Conservation (phyloP, 2,329 filamentous ascomycete species). For the Coniochaeta sp. region DNA sequence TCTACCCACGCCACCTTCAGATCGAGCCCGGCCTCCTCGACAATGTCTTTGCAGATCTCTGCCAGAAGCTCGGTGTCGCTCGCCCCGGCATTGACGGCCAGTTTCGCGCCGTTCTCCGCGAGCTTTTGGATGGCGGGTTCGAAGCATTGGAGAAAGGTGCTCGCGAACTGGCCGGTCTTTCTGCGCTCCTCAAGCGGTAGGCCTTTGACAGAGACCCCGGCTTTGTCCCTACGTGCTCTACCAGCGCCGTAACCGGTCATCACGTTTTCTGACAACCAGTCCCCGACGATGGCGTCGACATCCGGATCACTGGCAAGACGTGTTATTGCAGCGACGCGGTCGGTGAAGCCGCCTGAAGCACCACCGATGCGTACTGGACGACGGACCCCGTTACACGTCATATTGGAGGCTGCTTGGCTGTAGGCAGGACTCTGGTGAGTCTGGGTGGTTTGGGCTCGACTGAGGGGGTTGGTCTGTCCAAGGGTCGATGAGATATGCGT, state of each 20-base stretch:
- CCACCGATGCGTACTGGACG: slow-evolving; percentile 20
- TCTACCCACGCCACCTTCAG: slow-evolving; percentile 25
- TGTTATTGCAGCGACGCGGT: slow-evolving; percentile 22
- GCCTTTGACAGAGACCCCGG: not conserved
- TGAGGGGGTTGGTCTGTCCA: not conserved
- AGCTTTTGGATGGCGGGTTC: slow-evolving; percentile 20
- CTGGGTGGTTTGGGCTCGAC: not conserved
- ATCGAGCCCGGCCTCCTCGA: slow-evolving; percentile 12
- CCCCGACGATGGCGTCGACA: slow-evolving; percentile 12
- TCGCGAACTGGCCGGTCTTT: not conserved
- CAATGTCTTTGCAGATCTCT: slow-evolving; percentile 8
- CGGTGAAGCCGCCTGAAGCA: slow-evolving; percentile 21
- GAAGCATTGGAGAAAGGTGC: slow-evolving; percentile 9
- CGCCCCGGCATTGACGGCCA: slow-evolving; percentile 25
- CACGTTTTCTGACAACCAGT: slow-evolving; percentile 9
- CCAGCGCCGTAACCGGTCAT: slow-evolving; percentile 16
- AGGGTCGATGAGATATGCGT: not conserved
- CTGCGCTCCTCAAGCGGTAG: not conserved
- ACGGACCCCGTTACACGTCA: not conserved
- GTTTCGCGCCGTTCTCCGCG: slow-evolving; percentile 16
- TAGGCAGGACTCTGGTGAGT: not conserved
- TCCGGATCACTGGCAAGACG: slow-evolving; percentile 14
- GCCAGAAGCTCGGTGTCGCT: slow-evolving; percentile 18
- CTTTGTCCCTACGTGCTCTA: slow-evolving; percentile 8
- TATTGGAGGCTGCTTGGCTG: not conserved